phyloP scores from a whole-genome alignment of 2,329 filamentous ascomycete genomes.

The Microsporum audouinii region DNA sequence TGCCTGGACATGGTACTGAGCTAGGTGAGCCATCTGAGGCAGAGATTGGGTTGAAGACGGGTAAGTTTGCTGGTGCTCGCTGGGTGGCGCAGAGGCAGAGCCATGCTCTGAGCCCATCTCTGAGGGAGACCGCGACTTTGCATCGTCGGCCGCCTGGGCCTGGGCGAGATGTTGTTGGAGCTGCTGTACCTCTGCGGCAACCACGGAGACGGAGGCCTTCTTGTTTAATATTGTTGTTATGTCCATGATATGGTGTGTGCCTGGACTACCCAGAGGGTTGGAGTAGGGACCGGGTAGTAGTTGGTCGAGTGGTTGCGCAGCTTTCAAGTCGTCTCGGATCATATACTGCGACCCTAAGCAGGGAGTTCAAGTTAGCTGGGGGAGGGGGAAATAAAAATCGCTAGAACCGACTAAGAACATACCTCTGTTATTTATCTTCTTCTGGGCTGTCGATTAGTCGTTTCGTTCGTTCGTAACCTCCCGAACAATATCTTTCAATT shows the following conservation, averaged over 20 bases:
- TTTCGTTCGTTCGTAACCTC: background rate
- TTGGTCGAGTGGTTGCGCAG: background rate
- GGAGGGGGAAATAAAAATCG: too few relatives aligned
- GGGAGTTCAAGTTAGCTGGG: too few relatives aligned
- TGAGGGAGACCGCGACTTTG: slow-evolving; percentile 35
- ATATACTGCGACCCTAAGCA: background rate
- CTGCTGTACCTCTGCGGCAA: slow-evolving; percentile 28
- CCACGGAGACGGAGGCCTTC: slow-evolving; percentile 37
- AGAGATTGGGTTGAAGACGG: slow-evolving; percentile 45
- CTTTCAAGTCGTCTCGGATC: background rate
- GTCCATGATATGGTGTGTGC: slow-evolving; percentile 30
- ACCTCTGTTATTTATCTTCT: background rate
- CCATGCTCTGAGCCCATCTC: slow-evolving; percentile 50
- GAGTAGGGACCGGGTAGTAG: background rate
- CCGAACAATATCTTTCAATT: background rate
- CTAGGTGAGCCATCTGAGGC: slow-evolving; percentile 40
- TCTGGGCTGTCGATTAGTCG: background rate
- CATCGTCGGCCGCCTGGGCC: slow-evolving; percentile 21
- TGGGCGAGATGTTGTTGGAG: slow-evolving; percentile 36
- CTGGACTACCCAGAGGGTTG: background rate
- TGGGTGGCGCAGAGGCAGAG: slow-evolving; percentile 39
- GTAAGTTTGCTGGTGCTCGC: slow-evolving; percentile 46
- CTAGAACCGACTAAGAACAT: background rate
- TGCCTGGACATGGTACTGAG: slow-evolving; percentile 44
- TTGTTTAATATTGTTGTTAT: slow-evolving; percentile 43